A percentile compares a stretch with the other conserved stretches of the same genome.
These are phyloP conservation scores for Myrica gale DNA, from an alignment of 306 rosid genomes.

Conservation along the genomic window DNA sequence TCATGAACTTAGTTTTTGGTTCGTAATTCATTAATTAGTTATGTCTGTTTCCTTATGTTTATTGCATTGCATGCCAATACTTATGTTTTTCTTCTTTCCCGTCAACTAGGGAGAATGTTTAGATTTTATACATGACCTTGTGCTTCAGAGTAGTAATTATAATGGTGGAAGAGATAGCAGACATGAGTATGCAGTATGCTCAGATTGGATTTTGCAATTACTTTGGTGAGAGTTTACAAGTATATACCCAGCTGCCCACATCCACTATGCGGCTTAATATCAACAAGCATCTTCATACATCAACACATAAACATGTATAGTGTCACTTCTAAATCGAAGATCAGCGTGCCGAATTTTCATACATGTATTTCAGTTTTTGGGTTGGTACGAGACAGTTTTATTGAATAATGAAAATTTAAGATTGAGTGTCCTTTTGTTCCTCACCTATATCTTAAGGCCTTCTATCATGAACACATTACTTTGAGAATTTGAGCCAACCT, in stretches of 20 bases:
- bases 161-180: background rate
- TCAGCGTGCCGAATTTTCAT: background rate
- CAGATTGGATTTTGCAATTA: background rate
- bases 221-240: background rate
- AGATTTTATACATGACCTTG: background rate
- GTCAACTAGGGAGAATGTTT: background rate
- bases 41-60: background rate
- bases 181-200: background rate
- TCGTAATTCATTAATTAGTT: background rate
- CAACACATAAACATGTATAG: too few relatives aligned
- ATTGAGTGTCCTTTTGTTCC: background rate
- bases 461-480: background rate
- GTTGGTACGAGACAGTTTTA: background rate
- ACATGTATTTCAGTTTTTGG: too few relatives aligned
- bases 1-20: constrained; percentile 11
- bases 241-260: background rate
- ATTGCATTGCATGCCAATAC: background rate
- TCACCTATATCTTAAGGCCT: background rate
- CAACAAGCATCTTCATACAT: background rate
- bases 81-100: background rate
- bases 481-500: background rate
- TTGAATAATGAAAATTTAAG: background rate
- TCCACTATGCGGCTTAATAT: background rate
- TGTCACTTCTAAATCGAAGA: background rate
- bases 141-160: background rate